These are phyloP conservation scores for Hypoxylon sp. DNA, from an alignment of 2,329 filamentous ascomycete species.

Conservation along the genomic window DNA sequence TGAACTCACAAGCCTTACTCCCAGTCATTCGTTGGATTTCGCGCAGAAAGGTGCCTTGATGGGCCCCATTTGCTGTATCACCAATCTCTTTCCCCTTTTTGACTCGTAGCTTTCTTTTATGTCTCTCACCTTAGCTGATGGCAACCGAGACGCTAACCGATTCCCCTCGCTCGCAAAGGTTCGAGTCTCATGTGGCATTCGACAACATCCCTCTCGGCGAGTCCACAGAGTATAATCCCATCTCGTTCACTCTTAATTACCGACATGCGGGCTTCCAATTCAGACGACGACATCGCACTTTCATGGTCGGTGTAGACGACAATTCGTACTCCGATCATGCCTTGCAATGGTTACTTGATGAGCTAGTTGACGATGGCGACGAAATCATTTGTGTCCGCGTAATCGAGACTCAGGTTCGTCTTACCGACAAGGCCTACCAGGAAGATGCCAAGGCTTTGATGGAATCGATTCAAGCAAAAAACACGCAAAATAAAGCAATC, in stretches of 20 bases:
- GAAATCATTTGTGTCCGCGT: conserved; percentile 93
- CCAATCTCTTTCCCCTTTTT: conserved; percentile 23
- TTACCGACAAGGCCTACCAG: conserved; percentile 78
- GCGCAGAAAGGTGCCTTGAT: conserved; percentile 37
- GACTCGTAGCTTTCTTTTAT: conserved; percentile 20
- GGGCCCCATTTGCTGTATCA: conserved; percentile 27
- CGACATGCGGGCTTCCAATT: conserved; percentile 90
- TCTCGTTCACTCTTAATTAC: conserved; percentile 84
- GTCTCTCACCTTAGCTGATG: conserved; percentile 47
- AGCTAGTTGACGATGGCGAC: conserved; percentile 93
- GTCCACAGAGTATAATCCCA: conserved; percentile 71
- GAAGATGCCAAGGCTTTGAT: conserved; percentile 82
- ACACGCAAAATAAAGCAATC: conserved; percentile 83
- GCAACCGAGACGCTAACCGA: conserved; percentile 55
- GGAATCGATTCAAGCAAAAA: conserved; percentile 83
- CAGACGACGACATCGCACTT: conserved; percentile 85
- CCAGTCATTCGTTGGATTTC: conserved; percentile 31
- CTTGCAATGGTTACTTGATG: conserved; percentile 91
- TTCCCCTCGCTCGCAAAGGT: conserved; percentile 62
- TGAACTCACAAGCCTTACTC: conserved; percentile 26
- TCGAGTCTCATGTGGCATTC: conserved; percentile 72
- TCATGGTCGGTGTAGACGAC: conserved; percentile 91
- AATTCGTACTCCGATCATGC: conserved; percentile 94
- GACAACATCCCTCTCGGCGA: conserved; percentile 73
- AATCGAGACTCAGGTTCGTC: conserved; percentile 84